Evolutionary conservation across 441 rosid species (phyloP).

Genomic region (Melastoma candidum): DNA sequence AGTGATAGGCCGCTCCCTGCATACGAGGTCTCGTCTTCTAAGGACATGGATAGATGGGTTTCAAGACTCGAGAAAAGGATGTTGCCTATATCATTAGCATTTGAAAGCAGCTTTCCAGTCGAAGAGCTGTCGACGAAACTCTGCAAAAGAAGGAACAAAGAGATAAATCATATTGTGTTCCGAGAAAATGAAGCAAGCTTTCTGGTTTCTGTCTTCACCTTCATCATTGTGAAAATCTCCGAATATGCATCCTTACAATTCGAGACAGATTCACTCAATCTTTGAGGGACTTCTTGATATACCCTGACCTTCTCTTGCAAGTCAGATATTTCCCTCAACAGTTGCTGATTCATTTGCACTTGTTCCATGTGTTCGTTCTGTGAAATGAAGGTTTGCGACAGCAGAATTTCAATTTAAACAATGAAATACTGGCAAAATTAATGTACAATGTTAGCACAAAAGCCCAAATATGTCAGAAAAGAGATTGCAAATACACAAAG

Average conservation of each 20-base stretch:
- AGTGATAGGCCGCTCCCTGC: conserved; percentile 13
- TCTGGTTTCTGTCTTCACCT: conserved; percentile 32
- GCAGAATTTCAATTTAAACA: conserved; percentile 7
- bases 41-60: conserved; percentile 28
- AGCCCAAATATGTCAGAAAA: no score
- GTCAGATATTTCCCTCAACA: conserved; percentile 50
- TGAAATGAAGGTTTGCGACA: conserved; percentile 1
- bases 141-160: conserved; percentile 25
- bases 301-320: conserved; percentile 40
- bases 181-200: conserved; percentile 10
- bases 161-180: conserved; percentile 9
- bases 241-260: conserved; percentile 40
- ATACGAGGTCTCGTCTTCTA: conserved; percentile 23
- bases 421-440: background rate
- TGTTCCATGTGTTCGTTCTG: conserved; percentile 62
- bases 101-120: conserved; percentile 35
- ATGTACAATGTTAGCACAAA: background rate
- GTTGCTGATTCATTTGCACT: conserved; percentile 32
- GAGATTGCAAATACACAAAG: no score
- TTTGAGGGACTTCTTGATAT: conserved; percentile 38
- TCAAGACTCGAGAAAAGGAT: conserved; percentile 57
- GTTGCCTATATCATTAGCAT: conserved; percentile 40
- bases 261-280: conserved; percentile 36
- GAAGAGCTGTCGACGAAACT: conserved; percentile 36
- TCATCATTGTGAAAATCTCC: conserved; percentile 36